These are phyloP conservation scores for Trypanosoma mega DNA, from an alignment of 208 protist species.

Conservation along the genomic window DNA sequence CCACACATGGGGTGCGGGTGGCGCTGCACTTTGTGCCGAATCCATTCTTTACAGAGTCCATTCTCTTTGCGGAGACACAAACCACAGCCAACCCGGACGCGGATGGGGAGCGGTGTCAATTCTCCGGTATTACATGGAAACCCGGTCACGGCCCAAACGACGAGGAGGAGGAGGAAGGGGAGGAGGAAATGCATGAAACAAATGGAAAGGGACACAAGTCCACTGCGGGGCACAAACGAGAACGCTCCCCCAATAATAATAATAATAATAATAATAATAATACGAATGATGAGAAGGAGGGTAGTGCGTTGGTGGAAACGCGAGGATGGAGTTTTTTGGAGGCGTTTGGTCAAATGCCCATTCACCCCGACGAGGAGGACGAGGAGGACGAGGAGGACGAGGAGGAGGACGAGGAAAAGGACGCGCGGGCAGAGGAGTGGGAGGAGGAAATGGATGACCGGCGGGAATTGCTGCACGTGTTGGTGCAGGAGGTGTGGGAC, in stretches of 20 bases:
- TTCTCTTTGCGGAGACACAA: slow-evolving; percentile 60
- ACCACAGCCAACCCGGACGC: slow-evolving; percentile 10
- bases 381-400: slow-evolving; percentile 53
- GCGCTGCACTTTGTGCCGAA: slow-evolving; percentile 55
- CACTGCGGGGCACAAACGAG: slow-evolving; percentile 25
- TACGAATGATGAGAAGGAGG: too few species aligned
- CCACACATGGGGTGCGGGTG: slow-evolving; percentile 38
- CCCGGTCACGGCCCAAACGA: slow-evolving; percentile 47
- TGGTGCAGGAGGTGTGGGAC: slow-evolving; percentile 37
- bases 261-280: background rate
- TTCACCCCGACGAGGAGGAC: slow-evolving; percentile 60
- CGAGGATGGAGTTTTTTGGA: slow-evolving; percentile 73
- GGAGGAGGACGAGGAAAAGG: slow-evolving; percentile 26
- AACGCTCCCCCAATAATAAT: slow-evolving; percentile 11
- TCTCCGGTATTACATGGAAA: slow-evolving; percentile 82
- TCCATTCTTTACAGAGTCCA: slow-evolving; percentile 75
- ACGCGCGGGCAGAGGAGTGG: slow-evolving; percentile 55
- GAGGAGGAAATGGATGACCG: slow-evolving; percentile 76
- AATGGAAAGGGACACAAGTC: slow-evolving; percentile 27
- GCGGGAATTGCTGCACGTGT: slow-evolving; percentile 44
- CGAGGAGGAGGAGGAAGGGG: slow-evolving; percentile 30
- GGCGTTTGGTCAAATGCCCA: slow-evolving; percentile 70
- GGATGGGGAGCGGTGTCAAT: slow-evolving; percentile 27
- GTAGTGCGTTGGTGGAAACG: background rate
- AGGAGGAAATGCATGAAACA: slow-evolving; percentile 28